Base-by-base conservation (phyloP, 2,329 filamentous ascomycete species). In the Grosmannia serpens region DNA sequence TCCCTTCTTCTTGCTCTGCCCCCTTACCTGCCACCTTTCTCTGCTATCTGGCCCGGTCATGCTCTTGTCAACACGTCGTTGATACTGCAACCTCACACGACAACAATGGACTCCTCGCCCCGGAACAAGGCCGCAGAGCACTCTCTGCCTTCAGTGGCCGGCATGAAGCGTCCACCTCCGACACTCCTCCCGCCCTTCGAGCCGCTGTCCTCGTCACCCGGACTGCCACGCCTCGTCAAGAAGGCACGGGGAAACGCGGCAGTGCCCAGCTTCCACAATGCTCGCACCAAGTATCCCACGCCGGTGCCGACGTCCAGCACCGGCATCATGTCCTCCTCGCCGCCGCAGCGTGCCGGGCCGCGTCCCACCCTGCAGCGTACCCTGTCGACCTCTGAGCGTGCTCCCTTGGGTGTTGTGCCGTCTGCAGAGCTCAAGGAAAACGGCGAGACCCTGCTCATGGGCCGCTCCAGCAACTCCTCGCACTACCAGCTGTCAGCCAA, bases 231-330 rank as follows among this genome's bases (percentile, higher is more conserved):
- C 58, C 80, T 86, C 8, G 69, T 75, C 54, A 91, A 91, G 75
- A 83, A 61, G 55, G 44, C 59, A 9, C 61, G 61, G 10, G 55
- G 50, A 55, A 59, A 22, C 47, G 41, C 58, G 33, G 29, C 51
- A 26, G 53, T 53, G 27, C 26, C 24, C 22, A 52, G 24, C 41
- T 38, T 54, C 47, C 68, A 74, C 60, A 74, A 73, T 64, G 77
- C 77, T 59, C 78, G 79, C 64, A 72, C 79, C 64, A 90, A 87
- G 68, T 97, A 97, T 74, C 94, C 94, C 49, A 97, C 94, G 3
- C 94, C 94, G 1, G 82, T 95, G 61, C 91, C 92, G 24, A 96
- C 92, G 5, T 97, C 94, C 4, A 95, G 90, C 64, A 96, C 92
- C 52, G 89, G 89, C 67, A 89, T 96, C 66, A 77, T 96, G 64